Base-by-base conservation (phyloP, 2,329 filamentous ascomycete genomes). In the Ceratocystis destructans region DNA sequence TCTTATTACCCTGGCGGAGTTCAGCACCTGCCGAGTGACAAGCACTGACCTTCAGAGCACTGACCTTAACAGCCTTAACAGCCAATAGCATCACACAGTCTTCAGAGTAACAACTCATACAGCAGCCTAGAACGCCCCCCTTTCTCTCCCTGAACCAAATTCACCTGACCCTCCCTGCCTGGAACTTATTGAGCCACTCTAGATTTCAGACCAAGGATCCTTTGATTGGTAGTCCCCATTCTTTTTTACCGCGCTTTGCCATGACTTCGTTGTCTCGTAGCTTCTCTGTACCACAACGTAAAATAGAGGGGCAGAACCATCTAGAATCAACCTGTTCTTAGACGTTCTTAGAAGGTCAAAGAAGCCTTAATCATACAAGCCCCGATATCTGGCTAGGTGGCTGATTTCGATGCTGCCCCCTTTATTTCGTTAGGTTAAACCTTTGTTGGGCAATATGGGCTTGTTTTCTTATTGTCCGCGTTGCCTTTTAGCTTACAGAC, bases 221-320 rank as follows among this genome's bases (percentile, higher is more conserved):
- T 17, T 25, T 53, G 48, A 53, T 53, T 20, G 48, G 25, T 53
- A 53, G 20, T 20, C 17, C 45, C 45, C 46, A 48, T 20, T 6
- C 1, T 20, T 48, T 7, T 20, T 48, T 48, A 48, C 45, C n/a
- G 45, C n/a, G n/a, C n/a, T 48, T 48, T 20, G 10, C 15, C 25
- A 5, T 22, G 25, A 20, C 15, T 57, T 4, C 10, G 22, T 28
- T 17, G 53, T 31, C 12, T 37, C 61, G 15, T n/a, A 10, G 33
- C 12, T 41, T 15, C 22, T 20, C 8, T 62, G 33, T 46, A 44
- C 44, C 5, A 62, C 28, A 6, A 41, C n/a, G n/a, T 22, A 12
- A 62, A 22, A 62, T 41, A 22, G 37, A 44, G 61, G 31, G 61
- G n/a, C 33, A 45, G 44, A 44, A 62, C 28, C 44, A 62, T 62